These are phyloP conservation scores for Backusella australiensis DNA, from an alignment of 192 early-diverging fungal species.

Conservation along the genomic window DNA sequence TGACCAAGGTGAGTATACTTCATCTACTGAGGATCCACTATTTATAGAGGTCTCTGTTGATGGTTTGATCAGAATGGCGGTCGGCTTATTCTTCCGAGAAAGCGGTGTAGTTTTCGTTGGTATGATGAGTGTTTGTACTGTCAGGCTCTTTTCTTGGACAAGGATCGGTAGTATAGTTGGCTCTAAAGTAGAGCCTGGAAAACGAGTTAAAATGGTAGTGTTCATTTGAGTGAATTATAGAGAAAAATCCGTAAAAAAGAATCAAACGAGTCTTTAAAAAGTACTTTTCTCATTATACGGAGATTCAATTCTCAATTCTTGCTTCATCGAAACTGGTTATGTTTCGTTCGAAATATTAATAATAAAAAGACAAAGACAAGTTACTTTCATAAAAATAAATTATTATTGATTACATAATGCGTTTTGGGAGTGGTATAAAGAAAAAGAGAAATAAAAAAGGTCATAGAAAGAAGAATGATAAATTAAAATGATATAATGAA, in stretches of 20 bases:
- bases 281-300: neutral
- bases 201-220: neutral
- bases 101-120: neutral
- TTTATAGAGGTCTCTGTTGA: neutral
- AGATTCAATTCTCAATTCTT: neutral
- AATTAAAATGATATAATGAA: slow-evolving; percentile 1
- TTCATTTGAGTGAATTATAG: neutral
- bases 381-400: neutral
- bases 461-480: neutral
- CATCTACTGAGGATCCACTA: neutral
- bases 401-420: neutral
- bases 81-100: neutral
- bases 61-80: neutral
- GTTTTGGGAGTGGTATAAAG: neutral
- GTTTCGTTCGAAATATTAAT: neutral
- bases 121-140: neutral
- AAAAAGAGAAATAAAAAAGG: neutral
- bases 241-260: neutral
- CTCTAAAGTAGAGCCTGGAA: neutral
- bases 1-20: neutral
- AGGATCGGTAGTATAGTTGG: neutral
- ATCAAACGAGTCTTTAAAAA: neutral
- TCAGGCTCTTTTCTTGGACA: neutral
- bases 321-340: neutral
- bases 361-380: neutral